phyloP scores from a whole-genome alignment of 2,329 filamentous ascomycete genomes.

The Thielaviopsis ethacetica region DNA sequence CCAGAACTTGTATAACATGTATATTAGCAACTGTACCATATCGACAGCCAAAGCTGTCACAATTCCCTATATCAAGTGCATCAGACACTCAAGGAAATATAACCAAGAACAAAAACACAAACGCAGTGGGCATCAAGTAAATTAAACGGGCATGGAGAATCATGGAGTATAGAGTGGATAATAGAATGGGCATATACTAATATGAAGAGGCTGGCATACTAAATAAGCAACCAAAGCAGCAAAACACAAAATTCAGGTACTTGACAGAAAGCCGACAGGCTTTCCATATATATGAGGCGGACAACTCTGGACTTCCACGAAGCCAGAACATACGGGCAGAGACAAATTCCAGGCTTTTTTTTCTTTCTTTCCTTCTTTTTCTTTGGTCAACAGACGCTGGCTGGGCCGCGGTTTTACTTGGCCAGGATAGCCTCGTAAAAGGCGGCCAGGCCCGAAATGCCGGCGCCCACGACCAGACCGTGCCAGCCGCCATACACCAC shows the following conservation, averaged over 20 bases:
- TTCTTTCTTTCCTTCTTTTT: too few species aligned
- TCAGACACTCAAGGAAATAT: too few species aligned
- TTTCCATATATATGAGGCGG: not conserved
- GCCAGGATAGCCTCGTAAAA: constrained; percentile 65
- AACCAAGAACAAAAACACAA: too few species aligned
- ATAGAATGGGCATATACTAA: not conserved
- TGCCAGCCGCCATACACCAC: constrained; percentile 57
- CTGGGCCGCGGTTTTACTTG: constrained; percentile 28
- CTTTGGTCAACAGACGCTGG: too few species aligned
- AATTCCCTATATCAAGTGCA: too few species aligned
- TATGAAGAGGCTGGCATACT: not conserved
- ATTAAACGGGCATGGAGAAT: too few species aligned
- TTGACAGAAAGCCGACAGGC: not conserved
- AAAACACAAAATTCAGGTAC: not conserved
- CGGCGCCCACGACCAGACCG: constrained; percentile 50
- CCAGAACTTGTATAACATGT: too few species aligned
- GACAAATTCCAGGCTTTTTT: too few species aligned
- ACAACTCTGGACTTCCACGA: not conserved
- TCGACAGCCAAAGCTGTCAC: too few species aligned
- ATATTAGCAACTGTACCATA: too few species aligned
- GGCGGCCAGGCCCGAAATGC: constrained; percentile 50
- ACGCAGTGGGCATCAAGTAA: too few species aligned
- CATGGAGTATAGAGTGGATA: too few species aligned
- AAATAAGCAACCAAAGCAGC: not conserved
- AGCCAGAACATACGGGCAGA: not conserved